Conservation (phyloP, 225 moss, liverwort and hornwort genomes). For the Polytrichum formosum region DNA sequence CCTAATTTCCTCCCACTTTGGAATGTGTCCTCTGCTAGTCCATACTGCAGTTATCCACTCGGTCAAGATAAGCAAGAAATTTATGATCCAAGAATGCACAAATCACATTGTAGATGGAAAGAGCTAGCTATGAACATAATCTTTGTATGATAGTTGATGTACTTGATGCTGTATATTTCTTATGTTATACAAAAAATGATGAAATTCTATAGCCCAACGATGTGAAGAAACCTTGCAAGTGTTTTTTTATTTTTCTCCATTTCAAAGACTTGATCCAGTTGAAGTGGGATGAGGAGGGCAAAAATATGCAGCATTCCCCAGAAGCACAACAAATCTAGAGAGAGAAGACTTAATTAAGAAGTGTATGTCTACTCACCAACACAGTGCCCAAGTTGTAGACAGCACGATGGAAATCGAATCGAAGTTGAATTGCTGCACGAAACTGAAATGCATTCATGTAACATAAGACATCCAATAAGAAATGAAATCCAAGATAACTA, state of each 20-base stretch:
- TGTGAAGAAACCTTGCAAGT: background rate
- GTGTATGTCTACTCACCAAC: slow-evolving; percentile 33
- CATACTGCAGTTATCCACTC: slow-evolving; percentile 37
- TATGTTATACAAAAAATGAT: too few species aligned
- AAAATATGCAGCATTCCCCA: background rate
- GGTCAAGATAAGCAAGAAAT: too few species aligned
- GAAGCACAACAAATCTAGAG: background rate
- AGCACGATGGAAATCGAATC: slow-evolving; percentile 73
- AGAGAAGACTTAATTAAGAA: background rate
- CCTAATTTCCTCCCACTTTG: slow-evolving; percentile 47
- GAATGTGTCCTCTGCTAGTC: slow-evolving; percentile 65
- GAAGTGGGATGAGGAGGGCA: too few species aligned
- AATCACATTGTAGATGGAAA: background rate
- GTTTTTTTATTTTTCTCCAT: background rate
- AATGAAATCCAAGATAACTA: background rate
- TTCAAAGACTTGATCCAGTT: too few species aligned
- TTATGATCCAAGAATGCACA: background rate
- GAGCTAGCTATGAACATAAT: too few species aligned
- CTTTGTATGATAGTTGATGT: too few species aligned
- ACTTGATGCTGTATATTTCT: too few species aligned
- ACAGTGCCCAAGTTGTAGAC: slow-evolving; percentile 78
- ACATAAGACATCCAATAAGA: background rate
- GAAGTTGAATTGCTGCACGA: slow-evolving; percentile 57
- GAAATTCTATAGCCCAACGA: too few species aligned
- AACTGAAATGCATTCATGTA: slow-evolving; percentile 9